Evolutionary conservation across 352 stramenopile genomes (phyloP).

Genomic region (Elongisporangium prolatum): DNA sequence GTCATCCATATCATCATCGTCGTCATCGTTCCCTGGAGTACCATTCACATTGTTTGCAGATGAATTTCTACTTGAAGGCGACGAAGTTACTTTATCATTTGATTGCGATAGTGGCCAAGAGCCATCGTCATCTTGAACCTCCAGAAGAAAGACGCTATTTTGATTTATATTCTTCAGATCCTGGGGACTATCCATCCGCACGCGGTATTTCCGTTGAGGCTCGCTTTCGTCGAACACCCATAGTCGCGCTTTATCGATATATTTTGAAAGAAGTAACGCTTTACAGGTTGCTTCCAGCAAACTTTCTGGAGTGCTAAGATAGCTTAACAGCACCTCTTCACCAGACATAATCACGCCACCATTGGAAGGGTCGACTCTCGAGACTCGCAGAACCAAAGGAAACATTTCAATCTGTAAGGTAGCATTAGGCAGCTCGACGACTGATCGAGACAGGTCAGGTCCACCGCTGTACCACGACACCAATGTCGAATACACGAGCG

Average conservation of each 20-base stretch:
- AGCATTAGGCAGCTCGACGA: constrained; percentile 34
- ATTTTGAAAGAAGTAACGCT: constrained; percentile 64
- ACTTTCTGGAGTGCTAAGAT: constrained; percentile 49
- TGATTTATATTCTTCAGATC: constrained; percentile 62
- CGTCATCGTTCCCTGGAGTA: constrained; percentile 12
- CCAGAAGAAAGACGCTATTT: constrained; percentile 73
- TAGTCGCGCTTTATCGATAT: constrained; percentile 64
- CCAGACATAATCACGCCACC: constrained; percentile 73
- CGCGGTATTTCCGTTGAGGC: constrained; percentile 62
- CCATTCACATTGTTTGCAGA: background rate
- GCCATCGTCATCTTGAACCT: constrained; percentile 81
- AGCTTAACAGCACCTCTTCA: constrained; percentile 72
- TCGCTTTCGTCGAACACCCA: constrained; percentile 81
- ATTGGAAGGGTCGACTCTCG: constrained; percentile 59
- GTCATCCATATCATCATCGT: constrained; percentile 10
- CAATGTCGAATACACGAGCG: constrained; percentile 58
- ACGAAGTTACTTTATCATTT: constrained; percentile 30
- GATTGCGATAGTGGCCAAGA: constrained; percentile 81
- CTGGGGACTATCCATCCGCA: constrained; percentile 36
- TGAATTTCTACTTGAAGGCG: constrained; percentile 18
- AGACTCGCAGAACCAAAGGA: constrained; percentile 72
- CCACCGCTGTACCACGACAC: constrained; percentile 77
- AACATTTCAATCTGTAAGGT: constrained; percentile 71
- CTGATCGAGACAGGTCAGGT: constrained; percentile 51
- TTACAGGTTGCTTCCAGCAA: constrained; percentile 72